phyloP scores from a whole-genome alignment of 441 rosid genomes.

The Pelargonium citronellum region DNA sequence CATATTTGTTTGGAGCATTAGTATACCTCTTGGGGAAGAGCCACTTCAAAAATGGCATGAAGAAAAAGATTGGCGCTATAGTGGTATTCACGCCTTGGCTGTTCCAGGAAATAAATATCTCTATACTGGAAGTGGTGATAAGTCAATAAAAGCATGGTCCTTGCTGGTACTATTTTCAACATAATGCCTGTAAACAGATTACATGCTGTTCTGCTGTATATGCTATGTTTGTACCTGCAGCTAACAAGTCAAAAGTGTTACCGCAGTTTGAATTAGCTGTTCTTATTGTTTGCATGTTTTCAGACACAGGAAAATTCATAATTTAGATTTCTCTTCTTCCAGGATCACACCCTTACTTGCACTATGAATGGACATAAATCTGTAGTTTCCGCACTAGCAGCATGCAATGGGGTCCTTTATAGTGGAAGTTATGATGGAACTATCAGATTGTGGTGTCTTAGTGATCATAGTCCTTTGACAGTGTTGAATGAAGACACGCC shows the following conservation, averaged over 20 bases:
- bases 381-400: constrained; percentile 64
- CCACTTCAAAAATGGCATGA: constrained; percentile 75
- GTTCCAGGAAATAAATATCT: constrained; percentile 53
- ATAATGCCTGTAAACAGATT: not conserved
- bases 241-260: too few species aligned
- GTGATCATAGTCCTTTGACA: constrained; percentile 68
- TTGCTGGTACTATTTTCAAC: constrained; percentile 23
- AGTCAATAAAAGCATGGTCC: constrained; percentile 79
- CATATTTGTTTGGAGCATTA: constrained; percentile 65
- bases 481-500: constrained; percentile 57
- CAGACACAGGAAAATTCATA: constrained; percentile 1
- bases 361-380: constrained; percentile 84
- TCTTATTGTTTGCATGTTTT: not conserved
- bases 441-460: constrained; percentile 70
- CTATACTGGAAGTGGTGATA: constrained; percentile 89
- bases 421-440: constrained; percentile 98
- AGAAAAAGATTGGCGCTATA: constrained; percentile 87
- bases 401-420: constrained; percentile 57
- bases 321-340: constrained; percentile 16
- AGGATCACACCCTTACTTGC: constrained; percentile 65
- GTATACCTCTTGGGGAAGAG: constrained; percentile 47
- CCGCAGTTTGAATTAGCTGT: too few species aligned
- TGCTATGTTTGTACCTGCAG: too few species aligned
- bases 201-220: too few species aligned
- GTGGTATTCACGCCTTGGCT: constrained; percentile 76